Base-by-base conservation (phyloP, 2,329 filamentous ascomycete species). In the Helotiales sp. region DNA sequence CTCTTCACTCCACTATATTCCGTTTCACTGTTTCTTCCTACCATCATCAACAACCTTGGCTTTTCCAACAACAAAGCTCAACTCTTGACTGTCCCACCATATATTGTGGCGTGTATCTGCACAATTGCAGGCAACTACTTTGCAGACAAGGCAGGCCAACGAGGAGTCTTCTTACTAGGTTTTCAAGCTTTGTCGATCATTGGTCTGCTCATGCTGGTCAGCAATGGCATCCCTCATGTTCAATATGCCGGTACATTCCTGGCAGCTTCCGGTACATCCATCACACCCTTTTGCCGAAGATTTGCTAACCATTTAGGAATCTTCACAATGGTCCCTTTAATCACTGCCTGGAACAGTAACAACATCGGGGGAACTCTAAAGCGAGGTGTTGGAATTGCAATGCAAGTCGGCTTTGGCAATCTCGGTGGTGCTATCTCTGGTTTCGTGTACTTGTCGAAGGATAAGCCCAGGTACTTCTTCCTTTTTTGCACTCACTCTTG, bases 181-280 rank as follows among this genome's bases (percentile, higher is more conserved):
- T 82, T 90, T 58, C 76, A 89, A 13, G 50, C 91, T 0, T 72
- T 96, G 2, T 92, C 89, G 6, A 89, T 96, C 22, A 78, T 82
- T 0, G 94, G 94, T 0, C 97, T 97, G 76, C 76, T 84, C 50
- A 92, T 97, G 88, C 83, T 97, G 1, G 82, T 96, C 2, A 86
- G 86, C 0, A 87, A 86, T 4, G 81, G 83, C 1, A 82, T 82
- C 4, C 83, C 93, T 0, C 84, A 83, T 1, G 78, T 82, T 0
- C 79, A 82, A 0, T 84, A 84, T 68, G 80, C 80, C 26, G 82
- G 81, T 0, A 78, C 82, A 6, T 83, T 83, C 67, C 74, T 84
- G 32, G 78, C 80, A 4, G 78, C 80, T 4, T 75, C 79, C 24
- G 82, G 82, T 17, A 79, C 82, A 24, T 83, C 82, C 81, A 65